phyloP scores from a whole-genome alignment of 257 asterid species.

The Ophiorrhiza pumila region DNA sequence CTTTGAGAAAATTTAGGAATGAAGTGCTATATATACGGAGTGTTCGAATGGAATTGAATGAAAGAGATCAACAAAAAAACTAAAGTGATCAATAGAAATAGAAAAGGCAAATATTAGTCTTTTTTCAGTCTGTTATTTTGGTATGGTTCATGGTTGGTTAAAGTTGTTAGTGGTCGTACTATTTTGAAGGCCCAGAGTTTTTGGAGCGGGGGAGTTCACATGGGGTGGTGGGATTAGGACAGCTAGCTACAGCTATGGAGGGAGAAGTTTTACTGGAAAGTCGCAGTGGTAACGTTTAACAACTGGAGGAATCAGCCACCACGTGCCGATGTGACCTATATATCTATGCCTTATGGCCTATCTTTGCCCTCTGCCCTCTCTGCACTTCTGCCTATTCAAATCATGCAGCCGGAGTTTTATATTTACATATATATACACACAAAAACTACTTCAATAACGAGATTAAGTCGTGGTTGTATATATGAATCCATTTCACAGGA shows the following conservation, averaged over 20 bases:
- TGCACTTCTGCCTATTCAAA: not conserved
- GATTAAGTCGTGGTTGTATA: no score
- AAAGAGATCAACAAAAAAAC: not conserved
- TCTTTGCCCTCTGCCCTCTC: not conserved
- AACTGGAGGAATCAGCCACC: constrained; percentile 58
- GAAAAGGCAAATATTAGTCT: not conserved
- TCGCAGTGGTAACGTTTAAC: constrained; percentile 32
- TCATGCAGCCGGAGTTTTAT: not conserved
- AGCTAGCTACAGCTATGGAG: constrained; percentile 82
- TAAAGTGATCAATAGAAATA: not conserved
- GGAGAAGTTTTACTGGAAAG: constrained; percentile 37
- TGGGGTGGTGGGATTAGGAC: constrained; percentile 45
- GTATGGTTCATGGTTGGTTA: constrained; percentile 12
- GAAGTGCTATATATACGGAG: not conserved
- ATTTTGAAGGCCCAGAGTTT: constrained; percentile 25
- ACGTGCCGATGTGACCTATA: constrained; percentile 79
- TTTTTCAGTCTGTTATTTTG: constrained; percentile 7
- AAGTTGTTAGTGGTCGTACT: constrained; percentile 13
- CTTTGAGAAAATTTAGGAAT: constrained; percentile 5
- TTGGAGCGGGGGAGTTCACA: constrained; percentile 39
- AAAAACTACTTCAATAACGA: no score
- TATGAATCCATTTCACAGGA: no score
- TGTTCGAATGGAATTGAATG: not conserved
- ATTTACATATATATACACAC: no score
- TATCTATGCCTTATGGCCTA: no score